Percentiles rank a stretch among this genome's conserved stretches.
Evolutionary conservation across 2,329 filamentous ascomycete species (phyloP).

Genomic region (Fusarium goolgardi): DNA sequence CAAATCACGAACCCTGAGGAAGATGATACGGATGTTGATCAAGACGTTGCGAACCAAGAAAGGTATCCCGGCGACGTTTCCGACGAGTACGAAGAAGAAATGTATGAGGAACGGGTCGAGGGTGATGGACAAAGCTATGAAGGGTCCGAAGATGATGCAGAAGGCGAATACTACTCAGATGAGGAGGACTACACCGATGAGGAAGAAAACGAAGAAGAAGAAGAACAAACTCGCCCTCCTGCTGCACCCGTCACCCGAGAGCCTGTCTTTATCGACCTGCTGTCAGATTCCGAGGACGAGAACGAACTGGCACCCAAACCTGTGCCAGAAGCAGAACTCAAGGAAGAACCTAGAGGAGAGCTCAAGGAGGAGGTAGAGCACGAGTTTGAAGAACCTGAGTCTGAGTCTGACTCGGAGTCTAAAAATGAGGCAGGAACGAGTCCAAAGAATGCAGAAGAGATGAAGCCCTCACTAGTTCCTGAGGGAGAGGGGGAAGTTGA

Average conservation of each 20-base stretch:
- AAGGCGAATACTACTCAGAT: conserved; percentile 45
- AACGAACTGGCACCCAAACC: conserved; percentile 45
- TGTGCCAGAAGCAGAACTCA: neutral
- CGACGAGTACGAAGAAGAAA: conserved; percentile 44
- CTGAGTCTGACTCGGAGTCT: neutral
- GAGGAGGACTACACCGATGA: conserved; percentile 47
- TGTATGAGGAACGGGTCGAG: conserved; percentile 39
- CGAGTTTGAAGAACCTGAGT: neutral
- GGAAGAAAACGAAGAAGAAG: conserved; percentile 34
- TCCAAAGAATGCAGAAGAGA: neutral
- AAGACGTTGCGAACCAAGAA: conserved; percentile 43
- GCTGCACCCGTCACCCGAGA: conserved; percentile 42
- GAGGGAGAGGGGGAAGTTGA: neutral
- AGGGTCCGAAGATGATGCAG: conserved; percentile 48
- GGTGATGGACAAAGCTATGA: conserved; percentile 37
- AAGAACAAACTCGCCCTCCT: conserved; percentile 28
- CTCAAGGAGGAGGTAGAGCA: neutral
- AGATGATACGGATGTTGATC: conserved; percentile 45
- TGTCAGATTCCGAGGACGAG: conserved; percentile 61
- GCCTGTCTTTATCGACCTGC: conserved; percentile 60
- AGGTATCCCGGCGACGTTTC: conserved; percentile 29
- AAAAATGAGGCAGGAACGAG: neutral
- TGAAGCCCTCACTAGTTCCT: neutral
- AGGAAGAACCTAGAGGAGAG: neutral
- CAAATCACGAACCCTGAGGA: conserved; percentile 39